phyloP scores from a whole-genome alignment of 768 basidiomycete genomes.

The Mycena haematopus region DNA sequence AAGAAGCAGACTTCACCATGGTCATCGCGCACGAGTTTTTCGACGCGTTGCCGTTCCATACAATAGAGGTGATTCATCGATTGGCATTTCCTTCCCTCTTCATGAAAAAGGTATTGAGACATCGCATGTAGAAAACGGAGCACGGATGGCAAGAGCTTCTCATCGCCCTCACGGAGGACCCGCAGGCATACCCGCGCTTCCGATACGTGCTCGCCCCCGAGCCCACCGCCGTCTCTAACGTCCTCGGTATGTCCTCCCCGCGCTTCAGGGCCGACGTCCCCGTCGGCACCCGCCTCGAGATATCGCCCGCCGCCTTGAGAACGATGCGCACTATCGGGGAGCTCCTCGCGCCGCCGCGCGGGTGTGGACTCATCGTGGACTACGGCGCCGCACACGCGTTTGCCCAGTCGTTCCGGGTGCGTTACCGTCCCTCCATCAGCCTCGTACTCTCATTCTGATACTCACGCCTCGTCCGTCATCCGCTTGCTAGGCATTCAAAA shows the following conservation, averaged over 20 bases:
- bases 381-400: conserved; percentile 81
- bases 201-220: conserved; percentile 70
- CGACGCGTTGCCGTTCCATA: conserved; percentile 92
- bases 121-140: conserved; percentile 64
- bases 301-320: conserved; percentile 74
- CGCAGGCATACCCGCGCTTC: conserved; percentile 45
- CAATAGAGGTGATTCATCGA: conserved; percentile 83
- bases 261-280: conserved; percentile 70
- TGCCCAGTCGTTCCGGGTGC: conserved; percentile 81
- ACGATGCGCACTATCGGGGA: conserved; percentile 70
- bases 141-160: conserved; percentile 89
- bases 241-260: conserved; percentile 69
- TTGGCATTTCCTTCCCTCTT: no score
- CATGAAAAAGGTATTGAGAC: not conserved
- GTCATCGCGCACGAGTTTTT: conserved; percentile 97
- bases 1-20: conserved; percentile 71
- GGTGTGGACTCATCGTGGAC: conserved; percentile 84
- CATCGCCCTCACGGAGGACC: conserved; percentile 52
- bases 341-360: conserved; percentile 56
- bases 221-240: conserved; percentile 54
- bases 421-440: conserved; percentile 36
- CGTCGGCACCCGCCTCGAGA: conserved; percentile 77
- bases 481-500: conserved; percentile 91
- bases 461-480: no score
- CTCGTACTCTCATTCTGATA: not conserved